These are phyloP conservation scores for Tarenaya hassleriana DNA, from an alignment of 345 rosid genomes.

Conservation along the genomic window DNA sequence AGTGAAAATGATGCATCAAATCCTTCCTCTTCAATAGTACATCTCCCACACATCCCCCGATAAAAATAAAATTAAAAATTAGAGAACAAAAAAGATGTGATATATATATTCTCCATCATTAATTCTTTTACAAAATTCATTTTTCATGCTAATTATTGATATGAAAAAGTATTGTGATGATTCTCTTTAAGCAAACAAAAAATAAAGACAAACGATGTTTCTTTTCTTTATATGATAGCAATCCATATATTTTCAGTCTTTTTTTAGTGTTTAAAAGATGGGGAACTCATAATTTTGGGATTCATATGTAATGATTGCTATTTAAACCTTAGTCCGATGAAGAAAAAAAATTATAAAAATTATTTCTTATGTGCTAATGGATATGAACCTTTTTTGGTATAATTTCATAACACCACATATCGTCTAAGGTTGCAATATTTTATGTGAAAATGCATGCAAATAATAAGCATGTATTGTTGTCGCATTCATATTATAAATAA, in stretches of 20 bases:
- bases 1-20: conserved; percentile 37
- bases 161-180: background rate
- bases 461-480: conserved; percentile 6
- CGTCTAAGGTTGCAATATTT: too few relatives aligned
- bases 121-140: background rate
- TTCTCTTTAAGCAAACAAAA: background rate
- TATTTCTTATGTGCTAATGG: too few relatives aligned
- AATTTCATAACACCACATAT: too few relatives aligned
- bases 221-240: background rate
- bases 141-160: background rate
- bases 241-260: too few relatives aligned
- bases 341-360: too few relatives aligned
- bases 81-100: background rate
- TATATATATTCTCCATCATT: conserved; percentile 11
- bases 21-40: conserved; percentile 20
- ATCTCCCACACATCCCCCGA: conserved; percentile 26
- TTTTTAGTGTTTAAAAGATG: too few relatives aligned
- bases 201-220: background rate
- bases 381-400: too few relatives aligned
- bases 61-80: background rate
- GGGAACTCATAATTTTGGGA: too few relatives aligned
- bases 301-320: too few relatives aligned
- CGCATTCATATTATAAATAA: too few relatives aligned
- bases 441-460: background rate
- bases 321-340: too few relatives aligned